These are phyloP conservation scores for Eucalyptus virginea DNA, from an alignment of 345 rosid species.

Conservation along the genomic window DNA sequence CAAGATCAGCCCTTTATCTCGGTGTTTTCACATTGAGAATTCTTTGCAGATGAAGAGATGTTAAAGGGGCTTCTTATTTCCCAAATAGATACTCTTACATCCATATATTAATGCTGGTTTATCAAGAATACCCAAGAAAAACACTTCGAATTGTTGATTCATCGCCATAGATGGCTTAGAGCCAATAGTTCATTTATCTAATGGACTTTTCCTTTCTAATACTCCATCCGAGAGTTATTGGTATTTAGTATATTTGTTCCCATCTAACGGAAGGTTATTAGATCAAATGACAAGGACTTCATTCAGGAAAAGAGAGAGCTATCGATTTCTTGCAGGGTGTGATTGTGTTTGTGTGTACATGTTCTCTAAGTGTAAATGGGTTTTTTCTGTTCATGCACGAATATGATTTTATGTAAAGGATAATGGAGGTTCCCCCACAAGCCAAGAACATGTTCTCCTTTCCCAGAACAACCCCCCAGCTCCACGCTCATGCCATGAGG, in stretches of 20 bases:
- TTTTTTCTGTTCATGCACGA: background rate
- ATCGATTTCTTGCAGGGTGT: background rate
- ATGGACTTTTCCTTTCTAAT: background rate
- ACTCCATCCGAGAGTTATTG: background rate
- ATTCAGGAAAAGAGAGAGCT: background rate
- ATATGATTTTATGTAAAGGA: too few species aligned
- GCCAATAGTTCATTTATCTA: background rate
- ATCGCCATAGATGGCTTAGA: accelerated
- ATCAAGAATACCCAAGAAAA: background rate
- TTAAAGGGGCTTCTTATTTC: background rate
- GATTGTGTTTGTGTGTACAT: background rate
- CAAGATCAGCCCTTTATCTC: background rate
- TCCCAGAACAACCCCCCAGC: background rate
- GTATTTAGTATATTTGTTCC: background rate
- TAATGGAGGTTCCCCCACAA: background rate
- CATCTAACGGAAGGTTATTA: background rate
- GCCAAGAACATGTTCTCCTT: background rate
- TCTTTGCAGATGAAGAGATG: constrained; percentile 1
- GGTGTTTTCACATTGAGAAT: background rate
- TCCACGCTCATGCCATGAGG: accelerated
- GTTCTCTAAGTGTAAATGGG: background rate
- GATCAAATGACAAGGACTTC: background rate
- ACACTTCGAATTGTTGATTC: background rate
- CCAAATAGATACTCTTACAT: accelerated
- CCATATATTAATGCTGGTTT: accelerated